Evolutionary conservation across 768 basidiomycete genomes (phyloP).

Genomic region (Termitomyces sp.): DNA sequence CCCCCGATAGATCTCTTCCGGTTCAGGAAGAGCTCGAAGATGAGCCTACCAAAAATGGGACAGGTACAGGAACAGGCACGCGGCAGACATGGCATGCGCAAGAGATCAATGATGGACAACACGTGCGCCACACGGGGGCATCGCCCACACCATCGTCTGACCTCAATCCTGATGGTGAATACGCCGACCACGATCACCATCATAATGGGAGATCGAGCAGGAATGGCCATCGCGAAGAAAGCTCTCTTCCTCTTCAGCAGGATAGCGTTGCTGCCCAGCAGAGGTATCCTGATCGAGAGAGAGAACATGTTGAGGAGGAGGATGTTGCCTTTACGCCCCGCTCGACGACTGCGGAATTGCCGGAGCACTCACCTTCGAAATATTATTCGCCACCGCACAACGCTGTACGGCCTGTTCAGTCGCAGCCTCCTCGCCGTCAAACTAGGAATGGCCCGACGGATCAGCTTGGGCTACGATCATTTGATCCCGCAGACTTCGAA

Average conservation of each 20-base stretch:
- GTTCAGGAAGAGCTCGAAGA: slow-evolving; percentile 78
- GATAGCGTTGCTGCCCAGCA: slow-evolving; percentile 29
- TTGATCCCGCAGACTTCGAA: slow-evolving; percentile 58
- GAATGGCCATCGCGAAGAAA: slow-evolving; percentile 36
- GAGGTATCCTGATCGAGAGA: slow-evolving; percentile 26
- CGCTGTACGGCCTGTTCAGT: slow-evolving; percentile 19
- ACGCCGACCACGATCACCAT: slow-evolving; percentile 23
- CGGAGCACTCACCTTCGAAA: slow-evolving; percentile 37
- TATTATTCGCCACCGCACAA: slow-evolving; percentile 29
- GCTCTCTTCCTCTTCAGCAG: slow-evolving; percentile 44
- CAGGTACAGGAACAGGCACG: slow-evolving; percentile 18
- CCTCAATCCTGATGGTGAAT: slow-evolving; percentile 40
- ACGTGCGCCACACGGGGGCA: slow-evolving; percentile 28
- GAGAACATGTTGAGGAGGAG: slow-evolving; percentile 46
- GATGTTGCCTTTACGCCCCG: slow-evolving; percentile 56
- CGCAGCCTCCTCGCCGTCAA: slow-evolving; percentile 41
- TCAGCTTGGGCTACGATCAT: slow-evolving; percentile 55
- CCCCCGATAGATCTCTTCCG: slow-evolving; percentile 71
- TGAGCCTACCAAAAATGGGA: slow-evolving; percentile 39
- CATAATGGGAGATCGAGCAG: slow-evolving; percentile 38
- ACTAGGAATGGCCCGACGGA: slow-evolving; percentile 58
- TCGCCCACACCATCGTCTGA: slow-evolving; percentile 57
- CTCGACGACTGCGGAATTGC: slow-evolving; percentile 61
- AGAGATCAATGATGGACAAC: slow-evolving; percentile 29
- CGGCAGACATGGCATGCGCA: slow-evolving; percentile 20